Percentiles rank a stretch among this genome's conserved stretches.
These are phyloP conservation scores for Harringtonia aguacate DNA, from an alignment of 2,329 filamentous ascomycete genomes.

Conservation along the genomic window DNA sequence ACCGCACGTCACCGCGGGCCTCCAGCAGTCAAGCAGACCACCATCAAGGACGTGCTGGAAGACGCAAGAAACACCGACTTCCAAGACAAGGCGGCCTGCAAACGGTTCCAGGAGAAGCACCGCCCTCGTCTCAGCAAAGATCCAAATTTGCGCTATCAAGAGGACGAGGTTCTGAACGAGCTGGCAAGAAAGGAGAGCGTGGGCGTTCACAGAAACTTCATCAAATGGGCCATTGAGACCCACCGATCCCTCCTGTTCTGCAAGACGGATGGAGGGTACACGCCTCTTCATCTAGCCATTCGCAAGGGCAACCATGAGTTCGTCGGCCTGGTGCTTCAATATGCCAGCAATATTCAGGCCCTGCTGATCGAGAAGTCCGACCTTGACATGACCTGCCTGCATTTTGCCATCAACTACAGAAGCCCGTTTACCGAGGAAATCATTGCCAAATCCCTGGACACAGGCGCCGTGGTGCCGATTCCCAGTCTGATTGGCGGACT, in stretches of 20 bases:
- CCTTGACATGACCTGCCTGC: constrained; percentile 1
- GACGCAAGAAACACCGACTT: not conserved
- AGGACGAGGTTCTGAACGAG: constrained; percentile 1
- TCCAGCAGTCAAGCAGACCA: not conserved
- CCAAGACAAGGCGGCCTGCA: not conserved
- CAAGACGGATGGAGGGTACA: not conserved
- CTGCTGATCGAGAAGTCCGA: not conserved
- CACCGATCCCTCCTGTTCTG: not conserved
- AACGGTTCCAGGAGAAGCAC: constrained; percentile 1
- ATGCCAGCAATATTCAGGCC: not conserved
- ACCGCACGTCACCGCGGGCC: not conserved
- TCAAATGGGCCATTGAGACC: constrained; percentile 1
- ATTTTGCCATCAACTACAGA: constrained; percentile 2
- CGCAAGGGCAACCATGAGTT: constrained; percentile 2
- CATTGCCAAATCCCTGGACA: not conserved
- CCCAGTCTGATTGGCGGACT: not conserved
- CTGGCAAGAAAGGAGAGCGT: not conserved
- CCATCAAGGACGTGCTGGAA: not conserved
- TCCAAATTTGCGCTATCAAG: not conserved
- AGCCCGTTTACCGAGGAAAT: constrained; percentile 5
- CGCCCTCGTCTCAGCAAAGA: not conserved
- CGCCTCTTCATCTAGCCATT: constrained; percentile 5
- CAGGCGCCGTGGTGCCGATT: not conserved
- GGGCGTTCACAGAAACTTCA: not conserved
- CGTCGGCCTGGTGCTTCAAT: constrained; percentile 2